Evolutionary conservation across 257 asterid genomes (phyloP).

Genomic region (Paraleonurus japonicus): DNA sequence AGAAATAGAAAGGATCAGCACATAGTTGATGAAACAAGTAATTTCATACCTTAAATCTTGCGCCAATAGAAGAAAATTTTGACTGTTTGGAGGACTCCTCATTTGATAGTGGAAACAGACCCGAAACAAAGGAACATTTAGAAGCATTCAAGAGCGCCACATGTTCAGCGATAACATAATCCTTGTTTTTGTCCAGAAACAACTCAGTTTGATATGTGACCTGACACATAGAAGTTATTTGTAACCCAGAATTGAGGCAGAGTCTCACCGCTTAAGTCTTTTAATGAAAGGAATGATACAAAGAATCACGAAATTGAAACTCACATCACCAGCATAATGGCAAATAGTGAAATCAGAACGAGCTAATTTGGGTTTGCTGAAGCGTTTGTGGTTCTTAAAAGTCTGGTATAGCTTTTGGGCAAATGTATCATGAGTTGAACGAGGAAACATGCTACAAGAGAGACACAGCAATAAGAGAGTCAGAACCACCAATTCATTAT

Average conservation of each 20-base stretch:
- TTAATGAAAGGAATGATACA: neutral
- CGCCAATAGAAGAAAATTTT: conserved; percentile 92
- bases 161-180: conserved; percentile 96
- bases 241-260: conserved; percentile 18
- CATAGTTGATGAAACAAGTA: neutral
- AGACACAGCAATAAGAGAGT: conserved; percentile 14
- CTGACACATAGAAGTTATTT: conserved; percentile 39
- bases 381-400: conserved; percentile 80
- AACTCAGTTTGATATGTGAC: conserved; percentile 96
- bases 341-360: conserved; percentile 93
- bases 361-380: conserved; percentile 93
- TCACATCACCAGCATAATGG: conserved; percentile 98
- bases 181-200: conserved; percentile 96
- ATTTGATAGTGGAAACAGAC: conserved; percentile 72
- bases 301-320: conserved; percentile 31
- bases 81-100: conserved; percentile 94
- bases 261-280: neutral
- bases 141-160: conserved; percentile 90
- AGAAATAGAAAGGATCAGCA: conserved; percentile 17
- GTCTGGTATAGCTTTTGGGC: conserved; percentile 94
- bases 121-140: conserved; percentile 71
- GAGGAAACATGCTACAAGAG: conserved; percentile 86
- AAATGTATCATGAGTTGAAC: conserved; percentile 95
- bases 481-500: conserved; percentile 25
- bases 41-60: conserved; percentile 82